Conservation (phyloP, 495 filamentous ascomycete species). For the Aspergillus sparsus region DNA sequence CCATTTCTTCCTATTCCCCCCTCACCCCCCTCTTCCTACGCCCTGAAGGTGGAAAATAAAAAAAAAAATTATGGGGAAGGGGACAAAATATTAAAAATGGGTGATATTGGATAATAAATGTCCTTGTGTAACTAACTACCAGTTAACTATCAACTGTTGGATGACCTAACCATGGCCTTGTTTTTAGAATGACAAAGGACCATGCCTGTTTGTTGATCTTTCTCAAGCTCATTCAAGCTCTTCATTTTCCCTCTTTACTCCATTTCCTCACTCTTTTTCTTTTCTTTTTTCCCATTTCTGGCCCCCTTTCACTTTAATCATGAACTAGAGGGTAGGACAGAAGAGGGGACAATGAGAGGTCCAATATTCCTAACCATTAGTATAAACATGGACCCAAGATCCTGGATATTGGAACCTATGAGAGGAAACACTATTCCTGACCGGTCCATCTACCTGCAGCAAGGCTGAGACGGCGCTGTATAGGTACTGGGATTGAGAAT, state of each 20-base stretch:
- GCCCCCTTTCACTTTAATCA: neutral
- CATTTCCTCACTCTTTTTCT: slow-evolving; percentile 1
- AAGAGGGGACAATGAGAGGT: neutral
- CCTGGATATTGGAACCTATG: slow-evolving; percentile 14
- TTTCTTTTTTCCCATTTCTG: neutral
- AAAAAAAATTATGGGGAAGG: neutral
- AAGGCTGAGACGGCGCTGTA: slow-evolving; percentile 7
- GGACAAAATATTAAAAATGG: no score
- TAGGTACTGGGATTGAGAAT: slow-evolving; percentile 3
- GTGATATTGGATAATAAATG: no score
- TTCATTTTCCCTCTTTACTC: slow-evolving; percentile 8
- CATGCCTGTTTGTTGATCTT: neutral
- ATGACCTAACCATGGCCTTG: neutral
- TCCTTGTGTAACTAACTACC: no score
- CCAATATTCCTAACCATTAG: neutral
- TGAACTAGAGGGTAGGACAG: neutral
- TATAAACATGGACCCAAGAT: slow-evolving; percentile 9
- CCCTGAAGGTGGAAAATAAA: neutral
- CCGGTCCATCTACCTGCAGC: slow-evolving; percentile 15
- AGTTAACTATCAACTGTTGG: neutral
- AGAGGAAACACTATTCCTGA: slow-evolving; percentile 1
- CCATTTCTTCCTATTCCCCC: neutral
- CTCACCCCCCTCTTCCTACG: neutral
- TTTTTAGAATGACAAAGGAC: neutral
- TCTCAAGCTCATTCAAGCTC: neutral